phyloP scores from a whole-genome alignment of 1,284 basidiomycete genomes.

The Moniliophthora roreri region DNA sequence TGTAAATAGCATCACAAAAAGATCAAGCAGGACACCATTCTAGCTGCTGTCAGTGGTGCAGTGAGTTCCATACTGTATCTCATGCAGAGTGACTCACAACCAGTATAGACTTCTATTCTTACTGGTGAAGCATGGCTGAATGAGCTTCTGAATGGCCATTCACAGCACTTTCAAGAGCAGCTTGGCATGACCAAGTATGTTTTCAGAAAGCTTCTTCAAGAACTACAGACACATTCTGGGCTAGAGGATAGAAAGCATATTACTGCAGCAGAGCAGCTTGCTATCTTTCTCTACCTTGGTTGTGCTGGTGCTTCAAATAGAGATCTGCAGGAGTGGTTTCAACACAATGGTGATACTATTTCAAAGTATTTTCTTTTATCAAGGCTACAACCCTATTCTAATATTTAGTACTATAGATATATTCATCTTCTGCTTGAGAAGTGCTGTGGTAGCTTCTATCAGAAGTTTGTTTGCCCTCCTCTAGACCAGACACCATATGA shows the following conservation, averaged over 20 bases:
- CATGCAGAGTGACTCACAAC: no score
- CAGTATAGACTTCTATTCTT: no score
- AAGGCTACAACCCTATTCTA: background rate
- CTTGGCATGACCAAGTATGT: conserved; percentile 27
- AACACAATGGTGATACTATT: conserved; percentile 21
- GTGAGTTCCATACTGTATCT: no score
- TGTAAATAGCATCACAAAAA: no score
- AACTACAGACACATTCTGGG: conserved; percentile 2
- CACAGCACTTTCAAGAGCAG: conserved; percentile 22
- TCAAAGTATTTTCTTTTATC: conserved; percentile 9
- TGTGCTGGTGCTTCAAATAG: conserved; percentile 27
- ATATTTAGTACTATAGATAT: no score
- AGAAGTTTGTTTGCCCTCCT: no score
- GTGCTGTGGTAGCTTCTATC: no score
- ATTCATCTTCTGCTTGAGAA: no score
- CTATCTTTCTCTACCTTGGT: conserved; percentile 28
- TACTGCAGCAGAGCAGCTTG: conserved; percentile 7
- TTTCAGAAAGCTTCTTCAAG: conserved; percentile 20
- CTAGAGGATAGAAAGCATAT: background rate
- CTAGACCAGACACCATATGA: no score
- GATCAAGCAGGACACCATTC: no score
- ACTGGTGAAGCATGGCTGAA: no score
- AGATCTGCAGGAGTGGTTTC: conserved; percentile 31
- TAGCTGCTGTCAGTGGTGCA: no score
- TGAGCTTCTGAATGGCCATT: conserved; percentile 18